Evolutionary conservation across 2,329 filamentous ascomycete species (phyloP).

Genomic region (Nemania sp.): DNA sequence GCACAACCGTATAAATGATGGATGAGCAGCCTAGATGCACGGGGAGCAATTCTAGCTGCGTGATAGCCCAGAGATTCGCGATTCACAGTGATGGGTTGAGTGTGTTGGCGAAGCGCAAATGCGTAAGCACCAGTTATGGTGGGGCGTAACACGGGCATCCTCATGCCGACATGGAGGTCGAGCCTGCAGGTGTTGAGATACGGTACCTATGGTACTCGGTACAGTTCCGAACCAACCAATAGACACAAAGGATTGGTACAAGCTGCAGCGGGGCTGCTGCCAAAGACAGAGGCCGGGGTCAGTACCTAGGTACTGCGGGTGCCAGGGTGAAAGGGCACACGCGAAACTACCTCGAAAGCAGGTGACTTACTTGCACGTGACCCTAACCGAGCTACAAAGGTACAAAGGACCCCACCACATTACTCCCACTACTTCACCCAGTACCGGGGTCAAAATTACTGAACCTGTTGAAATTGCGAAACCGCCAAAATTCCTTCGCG

Average conservation of each 20-base stretch:
- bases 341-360: slow-evolving; percentile 37
- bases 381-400: slow-evolving; percentile 23
- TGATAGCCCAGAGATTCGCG: too few species aligned
- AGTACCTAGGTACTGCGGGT: background rate
- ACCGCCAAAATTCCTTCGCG: slow-evolving; percentile 29
- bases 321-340: slow-evolving; percentile 26
- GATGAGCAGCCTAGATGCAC: slow-evolving; percentile 24
- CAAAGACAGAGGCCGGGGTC: slow-evolving; percentile 4
- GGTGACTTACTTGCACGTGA: slow-evolving; percentile 35
- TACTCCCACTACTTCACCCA: slow-evolving; percentile 18
- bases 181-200: too few species aligned
- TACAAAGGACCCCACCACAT: slow-evolving; percentile 22
- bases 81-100: too few species aligned
- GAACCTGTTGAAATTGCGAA: too few species aligned
- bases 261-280: background rate
- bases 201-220: too few species aligned
- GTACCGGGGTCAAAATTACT: slow-evolving; percentile 34
- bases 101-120: too few species aligned
- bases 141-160: too few species aligned
- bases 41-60: too few species aligned
- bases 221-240: too few species aligned
- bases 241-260: background rate
- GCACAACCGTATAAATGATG: slow-evolving; percentile 47
- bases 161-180: too few species aligned
- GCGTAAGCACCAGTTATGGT: too few species aligned